Conservation (phyloP, 768 basidiomycete species). For the Suillus ampliporus region DNA sequence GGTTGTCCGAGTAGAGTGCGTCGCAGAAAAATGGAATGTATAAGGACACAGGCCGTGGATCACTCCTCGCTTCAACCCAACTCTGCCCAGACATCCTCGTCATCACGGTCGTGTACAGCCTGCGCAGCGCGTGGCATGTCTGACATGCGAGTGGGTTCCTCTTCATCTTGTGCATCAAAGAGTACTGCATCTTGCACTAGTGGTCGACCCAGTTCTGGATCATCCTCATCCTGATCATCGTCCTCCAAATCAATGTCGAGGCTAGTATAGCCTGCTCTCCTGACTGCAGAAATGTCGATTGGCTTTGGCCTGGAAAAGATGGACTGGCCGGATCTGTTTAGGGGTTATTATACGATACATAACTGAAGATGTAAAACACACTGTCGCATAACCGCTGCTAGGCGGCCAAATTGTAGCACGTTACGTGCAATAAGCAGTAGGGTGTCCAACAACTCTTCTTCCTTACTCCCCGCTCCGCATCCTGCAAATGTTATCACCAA, state of each 20-base stretch:
- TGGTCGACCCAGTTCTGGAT: conserved; percentile 57
- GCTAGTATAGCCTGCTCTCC: conserved; percentile 61
- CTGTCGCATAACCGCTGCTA: conserved; percentile 95
- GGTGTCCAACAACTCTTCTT: conserved; percentile 94
- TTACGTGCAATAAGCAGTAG: conserved; percentile 91
- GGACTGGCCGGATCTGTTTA: conserved; percentile 78
- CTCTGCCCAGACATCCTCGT: conserved; percentile 76
- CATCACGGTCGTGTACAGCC: conserved; percentile 60
- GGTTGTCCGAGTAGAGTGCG: not conserved
- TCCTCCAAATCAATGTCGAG: conserved; percentile 78
- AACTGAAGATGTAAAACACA: conserved; percentile 46
- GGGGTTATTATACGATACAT: conserved; percentile 7
- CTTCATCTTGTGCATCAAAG: conserved; percentile 61
- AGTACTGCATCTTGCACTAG: conserved; percentile 64
- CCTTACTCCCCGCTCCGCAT: conserved; percentile 81
- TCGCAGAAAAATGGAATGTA: not conserved
- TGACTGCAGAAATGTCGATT: conserved; percentile 78
- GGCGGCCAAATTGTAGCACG: conserved; percentile 87
- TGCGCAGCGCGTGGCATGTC: conserved; percentile 68
- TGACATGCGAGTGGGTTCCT: conserved; percentile 38
- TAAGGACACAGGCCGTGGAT: not conserved
- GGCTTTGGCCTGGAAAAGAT: conserved; percentile 88
- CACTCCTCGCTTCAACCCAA: conserved; percentile 45
- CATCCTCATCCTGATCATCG: conserved; percentile 50
- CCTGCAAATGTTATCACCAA: conserved; percentile 88